These are phyloP conservation scores for Naganishia cerealis DNA, from an alignment of 1,284 basidiomycete species.

Conservation along the genomic window DNA sequence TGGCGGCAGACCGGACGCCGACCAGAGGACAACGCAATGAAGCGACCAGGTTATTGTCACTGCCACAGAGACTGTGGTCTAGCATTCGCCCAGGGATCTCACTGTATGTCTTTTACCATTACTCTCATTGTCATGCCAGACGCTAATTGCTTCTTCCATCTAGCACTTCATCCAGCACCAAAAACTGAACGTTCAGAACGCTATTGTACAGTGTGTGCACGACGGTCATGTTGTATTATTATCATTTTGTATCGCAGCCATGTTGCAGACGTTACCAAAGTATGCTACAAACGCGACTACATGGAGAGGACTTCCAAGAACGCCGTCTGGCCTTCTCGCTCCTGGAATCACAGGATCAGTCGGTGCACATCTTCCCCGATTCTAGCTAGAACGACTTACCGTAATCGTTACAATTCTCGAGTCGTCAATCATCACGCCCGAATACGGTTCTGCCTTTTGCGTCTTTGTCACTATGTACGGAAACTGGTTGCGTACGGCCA, in stretches of 20 bases:
- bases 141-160: background rate
- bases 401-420: slow-evolving; percentile 46
- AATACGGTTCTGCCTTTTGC: slow-evolving; percentile 32
- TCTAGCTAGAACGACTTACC: slow-evolving; percentile 38
- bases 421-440: slow-evolving; percentile 47
- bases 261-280: background rate
- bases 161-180: background rate
- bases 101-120: background rate
- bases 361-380: background rate
- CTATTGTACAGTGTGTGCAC: background rate
- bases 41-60: slow-evolving; percentile 6
- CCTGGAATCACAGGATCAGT: slow-evolving; percentile 1
- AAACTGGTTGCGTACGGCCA: slow-evolving; percentile 34
- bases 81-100: slow-evolving; percentile 16
- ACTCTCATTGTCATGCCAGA: background rate
- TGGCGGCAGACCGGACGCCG: background rate
- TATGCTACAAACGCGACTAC: background rate
- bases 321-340: slow-evolving; percentile 17
- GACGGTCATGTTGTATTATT: background rate
- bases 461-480: slow-evolving; percentile 44
- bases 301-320: slow-evolving; percentile 24
- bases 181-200: background rate
- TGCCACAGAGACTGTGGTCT: slow-evolving; percentile 17
- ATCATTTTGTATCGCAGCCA: background rate
- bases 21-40: background rate